A percentile compares a stretch with the other conserved stretches of the same genome.
Evolutionary conservation across 1,284 basidiomycete species (phyloP).

Genomic region (Cryptococcus deneoformans): DNA sequence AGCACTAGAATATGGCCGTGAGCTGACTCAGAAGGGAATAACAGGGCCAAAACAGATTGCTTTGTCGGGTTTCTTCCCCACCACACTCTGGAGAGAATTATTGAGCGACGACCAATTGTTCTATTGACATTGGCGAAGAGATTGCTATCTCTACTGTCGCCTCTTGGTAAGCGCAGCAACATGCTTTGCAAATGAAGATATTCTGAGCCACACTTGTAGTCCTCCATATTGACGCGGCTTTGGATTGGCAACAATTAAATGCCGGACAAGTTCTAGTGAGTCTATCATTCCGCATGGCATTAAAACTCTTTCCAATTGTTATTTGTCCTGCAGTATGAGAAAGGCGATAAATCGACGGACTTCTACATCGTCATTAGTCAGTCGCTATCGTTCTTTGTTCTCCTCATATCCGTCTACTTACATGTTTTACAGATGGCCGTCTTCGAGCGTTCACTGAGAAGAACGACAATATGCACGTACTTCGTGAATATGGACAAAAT

Average conservation of each 20-base stretch:
- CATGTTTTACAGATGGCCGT: constrained; percentile 62
- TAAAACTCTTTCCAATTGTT: background rate
- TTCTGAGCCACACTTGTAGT: constrained; percentile 55
- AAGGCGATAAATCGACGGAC: constrained; percentile 84
- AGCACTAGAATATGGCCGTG: background rate
- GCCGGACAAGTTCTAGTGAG: constrained; percentile 63
- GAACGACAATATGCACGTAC: constrained; percentile 71
- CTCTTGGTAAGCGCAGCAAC: constrained; percentile 60
- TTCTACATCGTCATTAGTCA: constrained; percentile 94
- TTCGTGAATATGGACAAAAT: constrained; percentile 92
- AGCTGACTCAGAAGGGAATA: background rate
- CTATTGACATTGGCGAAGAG: constrained; percentile 95
- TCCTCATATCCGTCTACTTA: background rate
- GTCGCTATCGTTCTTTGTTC: background rate
- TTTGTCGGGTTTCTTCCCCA: constrained; percentile 95
- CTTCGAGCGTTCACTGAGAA: constrained; percentile 70
- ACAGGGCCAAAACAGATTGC: constrained; percentile 90
- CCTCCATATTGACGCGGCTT: constrained; percentile 91
- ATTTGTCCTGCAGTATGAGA: constrained; percentile 76
- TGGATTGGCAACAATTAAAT: constrained; percentile 98
- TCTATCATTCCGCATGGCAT: background rate
- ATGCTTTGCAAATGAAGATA: constrained; percentile 1
- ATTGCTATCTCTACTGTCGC: constrained; percentile 88
- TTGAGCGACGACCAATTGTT: constrained; percentile 93
- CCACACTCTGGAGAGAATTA: constrained; percentile 78